These are phyloP conservation scores for Lasiodiplodia citricola DNA, from an alignment of 2,329 filamentous ascomycete species.

Conservation along the genomic window DNA sequence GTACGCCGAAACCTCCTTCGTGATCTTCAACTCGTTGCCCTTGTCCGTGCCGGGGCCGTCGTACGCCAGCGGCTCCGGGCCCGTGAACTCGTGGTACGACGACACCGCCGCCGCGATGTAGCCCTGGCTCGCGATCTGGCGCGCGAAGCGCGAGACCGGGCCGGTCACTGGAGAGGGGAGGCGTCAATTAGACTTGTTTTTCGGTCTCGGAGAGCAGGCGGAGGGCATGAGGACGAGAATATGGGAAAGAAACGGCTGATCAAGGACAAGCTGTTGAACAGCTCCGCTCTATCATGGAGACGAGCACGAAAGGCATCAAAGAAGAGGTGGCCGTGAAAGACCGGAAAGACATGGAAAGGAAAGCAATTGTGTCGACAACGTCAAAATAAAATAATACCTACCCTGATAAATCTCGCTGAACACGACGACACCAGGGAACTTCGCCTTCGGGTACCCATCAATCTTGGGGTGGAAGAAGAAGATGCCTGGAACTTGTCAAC, in stretches of 20 bases:
- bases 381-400: constrained; percentile 41
- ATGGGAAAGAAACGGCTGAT: not conserved
- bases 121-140: constrained; percentile 89
- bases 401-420: constrained; percentile 98
- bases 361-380: not conserved
- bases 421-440: constrained; percentile 84
- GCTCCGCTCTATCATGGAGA: too few relatives aligned
- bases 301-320: too few relatives aligned
- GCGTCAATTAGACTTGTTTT: constrained; percentile 16
- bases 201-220: constrained; percentile 2
- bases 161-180: constrained; percentile 73
- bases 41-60: constrained; percentile 85
- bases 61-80: constrained; percentile 82
- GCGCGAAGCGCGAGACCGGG: constrained; percentile 84
- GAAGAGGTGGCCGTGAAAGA: not conserved
- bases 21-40: constrained; percentile 85
- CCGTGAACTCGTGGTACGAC: constrained; percentile 91
- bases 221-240: not conserved
- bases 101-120: constrained; percentile 92
- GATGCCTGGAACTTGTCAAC: constrained; percentile 64
- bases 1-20: constrained; percentile 84
- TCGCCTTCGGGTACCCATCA: constrained; percentile 84
- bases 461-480: constrained; percentile 88
- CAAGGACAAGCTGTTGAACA: not conserved
- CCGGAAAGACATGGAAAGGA: not conserved